Percentiles rank a stretch among this genome's conserved stretches.
phyloP scores from a whole-genome alignment of 2,329 filamentous ascomycete species.

The Aspergillus brunneoviolaceus region DNA sequence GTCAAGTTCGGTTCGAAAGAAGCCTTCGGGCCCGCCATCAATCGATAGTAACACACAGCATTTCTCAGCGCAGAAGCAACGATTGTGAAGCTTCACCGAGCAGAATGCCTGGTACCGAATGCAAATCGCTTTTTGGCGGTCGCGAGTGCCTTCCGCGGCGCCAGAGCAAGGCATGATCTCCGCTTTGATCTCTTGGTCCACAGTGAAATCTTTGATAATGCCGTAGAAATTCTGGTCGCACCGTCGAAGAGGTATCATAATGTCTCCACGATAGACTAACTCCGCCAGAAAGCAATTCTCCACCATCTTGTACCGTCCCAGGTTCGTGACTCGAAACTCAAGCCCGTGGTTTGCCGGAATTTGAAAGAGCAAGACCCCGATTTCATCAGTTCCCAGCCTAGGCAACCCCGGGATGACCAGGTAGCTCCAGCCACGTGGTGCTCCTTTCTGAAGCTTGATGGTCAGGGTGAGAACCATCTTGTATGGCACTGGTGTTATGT shows the following conservation, averaged over 20 bases:
- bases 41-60: slow-evolving; percentile 31
- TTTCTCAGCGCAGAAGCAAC: slow-evolving; percentile 30
- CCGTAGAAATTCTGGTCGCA: slow-evolving; percentile 30
- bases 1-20: slow-evolving; percentile 22
- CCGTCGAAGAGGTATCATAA: slow-evolving; percentile 30
- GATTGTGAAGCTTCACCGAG: slow-evolving; percentile 28
- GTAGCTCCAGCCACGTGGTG: slow-evolving; percentile 27
- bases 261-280: slow-evolving; percentile 22
- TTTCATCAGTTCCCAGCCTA: slow-evolving; percentile 21
- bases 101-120: slow-evolving; percentile 31
- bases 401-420: slow-evolving; percentile 32
- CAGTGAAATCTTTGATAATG: slow-evolving; percentile 29
- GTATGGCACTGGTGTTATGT: slow-evolving; percentile 19
- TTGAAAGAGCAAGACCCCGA: slow-evolving; percentile 31
- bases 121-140: slow-evolving; percentile 12
- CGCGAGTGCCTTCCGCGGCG: slow-evolving; percentile 1
- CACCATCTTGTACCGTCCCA: slow-evolving; percentile 26
- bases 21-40: slow-evolving; percentile 31
- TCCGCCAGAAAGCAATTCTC: slow-evolving; percentile 34
- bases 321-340: slow-evolving; percentile 30
- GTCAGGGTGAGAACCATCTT: slow-evolving; percentile 21
- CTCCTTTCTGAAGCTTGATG: slow-evolving; percentile 18
- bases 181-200: slow-evolving; percentile 26
- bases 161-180: slow-evolving; percentile 2
- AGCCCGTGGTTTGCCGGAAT: slow-evolving; percentile 28